A percentile compares a stretch with the other conserved stretches of the same genome.
These are phyloP conservation scores for Neurospora terricola DNA, from an alignment of 495 filamentous ascomycete species.

Conservation along the genomic window DNA sequence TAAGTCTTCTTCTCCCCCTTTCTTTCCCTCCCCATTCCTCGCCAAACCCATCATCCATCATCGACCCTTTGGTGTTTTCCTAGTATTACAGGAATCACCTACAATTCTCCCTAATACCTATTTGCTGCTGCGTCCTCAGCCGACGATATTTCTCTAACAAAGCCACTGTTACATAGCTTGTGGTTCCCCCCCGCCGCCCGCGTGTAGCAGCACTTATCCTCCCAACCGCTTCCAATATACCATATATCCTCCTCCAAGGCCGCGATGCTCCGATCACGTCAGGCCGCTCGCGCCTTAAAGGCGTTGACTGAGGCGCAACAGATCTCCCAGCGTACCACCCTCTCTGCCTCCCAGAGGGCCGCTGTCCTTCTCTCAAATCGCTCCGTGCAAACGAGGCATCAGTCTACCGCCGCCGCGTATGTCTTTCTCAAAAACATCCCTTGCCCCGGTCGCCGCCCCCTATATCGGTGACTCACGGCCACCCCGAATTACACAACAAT, in stretches of 20 bases:
- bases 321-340: slow-evolving; percentile 17
- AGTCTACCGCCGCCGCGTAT: slow-evolving; percentile 21
- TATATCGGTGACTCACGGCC: slow-evolving; percentile 14
- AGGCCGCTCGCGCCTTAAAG: slow-evolving; percentile 33
- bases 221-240: background rate
- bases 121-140: background rate
- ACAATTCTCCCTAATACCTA: background rate
- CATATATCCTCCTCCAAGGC: slow-evolving; percentile 6
- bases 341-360: slow-evolving; percentile 13
- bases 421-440: background rate
- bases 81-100: background rate
- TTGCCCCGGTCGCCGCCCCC: background rate
- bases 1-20: background rate
- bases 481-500: background rate
- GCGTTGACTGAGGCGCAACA: slow-evolving; percentile 30
- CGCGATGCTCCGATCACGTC: slow-evolving; percentile 34
- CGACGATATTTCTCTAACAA: background rate
- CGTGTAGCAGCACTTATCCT: slow-evolving; percentile 1
- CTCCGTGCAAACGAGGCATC: slow-evolving; percentile 22
- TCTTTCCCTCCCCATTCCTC: background rate
- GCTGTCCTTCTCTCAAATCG: slow-evolving; percentile 19
- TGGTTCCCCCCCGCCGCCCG: background rate
- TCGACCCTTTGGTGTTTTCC: background rate
- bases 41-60: background rate
- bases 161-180: background rate